Evolutionary conservation across 139 green algal genomes (phyloP).

Genomic region (Medakamo hakoo): DNA sequence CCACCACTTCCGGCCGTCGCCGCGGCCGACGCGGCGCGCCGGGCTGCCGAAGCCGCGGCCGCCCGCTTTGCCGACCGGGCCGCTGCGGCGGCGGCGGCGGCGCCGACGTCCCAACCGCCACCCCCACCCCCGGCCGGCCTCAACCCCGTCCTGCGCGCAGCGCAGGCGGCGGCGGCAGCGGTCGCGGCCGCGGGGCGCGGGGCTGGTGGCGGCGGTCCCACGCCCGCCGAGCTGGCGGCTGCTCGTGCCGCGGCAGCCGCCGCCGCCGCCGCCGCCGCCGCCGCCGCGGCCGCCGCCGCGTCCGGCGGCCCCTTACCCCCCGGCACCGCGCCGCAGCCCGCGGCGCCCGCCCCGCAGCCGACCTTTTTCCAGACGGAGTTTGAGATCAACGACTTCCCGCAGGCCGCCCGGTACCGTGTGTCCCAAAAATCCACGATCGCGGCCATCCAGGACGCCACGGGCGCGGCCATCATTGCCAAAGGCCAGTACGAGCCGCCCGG

Average conservation of each 20-base stretch:
- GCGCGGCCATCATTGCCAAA: constrained; percentile 72
- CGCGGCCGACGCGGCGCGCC: background rate
- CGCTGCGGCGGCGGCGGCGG: background rate
- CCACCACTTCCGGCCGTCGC: background rate
- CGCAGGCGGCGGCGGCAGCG: constrained; percentile 24
- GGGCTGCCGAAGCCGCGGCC: background rate
- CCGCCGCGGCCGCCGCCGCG: constrained; percentile 5
- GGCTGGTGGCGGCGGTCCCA: background rate
- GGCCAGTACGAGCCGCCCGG: constrained; percentile 46
- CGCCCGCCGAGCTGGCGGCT: constrained; percentile 3
- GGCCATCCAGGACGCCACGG: constrained; percentile 5
- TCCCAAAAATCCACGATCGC: background rate
- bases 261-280: background rate
- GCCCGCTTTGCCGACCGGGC: background rate
- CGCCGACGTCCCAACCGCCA: background rate
- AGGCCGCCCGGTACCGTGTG: constrained; percentile 82
- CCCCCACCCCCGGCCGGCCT: background rate
- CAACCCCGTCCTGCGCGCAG: constrained; percentile 30
- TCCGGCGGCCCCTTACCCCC: background rate
- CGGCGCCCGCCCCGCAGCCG: constrained; percentile 3
- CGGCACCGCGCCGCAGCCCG: background rate
- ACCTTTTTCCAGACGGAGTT: constrained; percentile 75
- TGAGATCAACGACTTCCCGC: constrained; percentile 99
- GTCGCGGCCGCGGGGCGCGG: background rate
- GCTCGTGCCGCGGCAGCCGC: background rate